Evolutionary conservation across 73 alveolate genomes (phyloP).

Genomic region (Diophrys appendiculata): DNA sequence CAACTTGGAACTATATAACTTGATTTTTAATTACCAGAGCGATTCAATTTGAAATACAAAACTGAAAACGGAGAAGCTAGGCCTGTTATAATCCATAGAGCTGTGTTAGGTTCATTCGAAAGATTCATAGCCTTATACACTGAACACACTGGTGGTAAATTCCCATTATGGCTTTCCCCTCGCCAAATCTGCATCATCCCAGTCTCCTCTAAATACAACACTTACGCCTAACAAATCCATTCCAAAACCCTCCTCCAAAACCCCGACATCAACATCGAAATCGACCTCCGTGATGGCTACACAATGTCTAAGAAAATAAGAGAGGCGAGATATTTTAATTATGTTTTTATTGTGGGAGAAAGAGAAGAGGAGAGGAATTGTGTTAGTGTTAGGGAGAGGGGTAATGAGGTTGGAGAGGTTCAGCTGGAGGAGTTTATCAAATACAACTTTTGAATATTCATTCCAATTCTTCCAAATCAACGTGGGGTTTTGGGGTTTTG

Average conservation of each 20-base stretch:
- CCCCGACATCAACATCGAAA: slow-evolving; percentile 82
- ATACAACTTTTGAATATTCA: too few relatives aligned
- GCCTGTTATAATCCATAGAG: slow-evolving; percentile 99
- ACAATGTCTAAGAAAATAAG: slow-evolving; percentile 96
- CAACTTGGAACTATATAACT: slow-evolving; percentile 98
- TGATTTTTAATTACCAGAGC: slow-evolving; percentile 96
- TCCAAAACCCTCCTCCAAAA: slow-evolving; percentile 68
- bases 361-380: slow-evolving; percentile 86
- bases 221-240: slow-evolving; percentile 75
- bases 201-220: slow-evolving; percentile 72
- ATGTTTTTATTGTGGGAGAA: slow-evolving; percentile 97
- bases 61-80: slow-evolving; percentile 94
- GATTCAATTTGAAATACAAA: slow-evolving; percentile 94
- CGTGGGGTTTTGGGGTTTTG: too few relatives aligned
- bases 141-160: slow-evolving; percentile 98
- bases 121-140: slow-evolving; percentile 96
- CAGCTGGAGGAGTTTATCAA: too few relatives aligned
- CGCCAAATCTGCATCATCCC: slow-evolving; percentile 94
- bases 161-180: slow-evolving; percentile 99
- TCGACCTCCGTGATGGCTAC: slow-evolving; percentile 80
- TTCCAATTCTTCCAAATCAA: too few relatives aligned
- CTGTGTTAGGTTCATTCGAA: slow-evolving; percentile 99
- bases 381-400: slow-evolving; percentile 91
- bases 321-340: slow-evolving; percentile 91
- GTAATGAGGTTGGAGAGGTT: slow-evolving; percentile 46